These are phyloP conservation scores for Candida stauntonica DNA, from an alignment of 805 yeast genomes.

Conservation along the genomic window DNA sequence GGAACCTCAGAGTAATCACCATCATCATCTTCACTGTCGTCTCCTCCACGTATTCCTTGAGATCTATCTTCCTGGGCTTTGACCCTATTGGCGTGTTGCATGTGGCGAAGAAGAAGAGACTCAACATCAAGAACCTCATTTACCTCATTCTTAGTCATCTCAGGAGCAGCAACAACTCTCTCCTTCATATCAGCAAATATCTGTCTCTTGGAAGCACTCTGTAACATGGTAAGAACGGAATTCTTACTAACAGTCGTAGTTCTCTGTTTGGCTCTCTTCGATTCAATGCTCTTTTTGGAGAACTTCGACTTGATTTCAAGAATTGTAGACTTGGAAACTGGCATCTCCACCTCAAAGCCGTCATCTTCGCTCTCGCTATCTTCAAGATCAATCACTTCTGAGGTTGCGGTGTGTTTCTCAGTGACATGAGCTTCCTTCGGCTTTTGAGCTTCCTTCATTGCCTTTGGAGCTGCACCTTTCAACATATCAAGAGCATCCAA, in stretches of 20 bases:
- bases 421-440: background rate
- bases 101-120: slow-evolving; percentile 20
- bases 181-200: slow-evolving; percentile 42
- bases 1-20: slow-evolving; percentile 17
- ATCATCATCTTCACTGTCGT: slow-evolving; percentile 12
- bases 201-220: slow-evolving; percentile 43
- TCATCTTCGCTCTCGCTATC: slow-evolving; percentile 19
- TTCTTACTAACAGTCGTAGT: slow-evolving; percentile 22
- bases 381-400: slow-evolving; percentile 17
- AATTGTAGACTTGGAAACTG: slow-evolving; percentile 31
- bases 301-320: slow-evolving; percentile 33
- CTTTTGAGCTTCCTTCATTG: background rate
- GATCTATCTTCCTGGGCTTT: slow-evolving; percentile 33
- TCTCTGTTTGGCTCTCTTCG: slow-evolving; percentile 10
- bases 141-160: slow-evolving; percentile 7
- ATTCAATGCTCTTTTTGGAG: slow-evolving; percentile 25
- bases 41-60: slow-evolving; percentile 8
- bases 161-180: slow-evolving; percentile 29
- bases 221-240: slow-evolving; percentile 34
- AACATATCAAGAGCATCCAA: slow-evolving; percentile 9
- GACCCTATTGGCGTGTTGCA: slow-evolving; percentile 20
- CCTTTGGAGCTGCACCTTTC: background rate
- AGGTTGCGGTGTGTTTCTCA: background rate
- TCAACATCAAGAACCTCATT: slow-evolving; percentile 21
- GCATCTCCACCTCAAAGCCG: slow-evolving; percentile 13